Evolutionary conservation across 2,329 filamentous ascomycete species (phyloP).

Genomic region (Stachybotrys echinatus): DNA sequence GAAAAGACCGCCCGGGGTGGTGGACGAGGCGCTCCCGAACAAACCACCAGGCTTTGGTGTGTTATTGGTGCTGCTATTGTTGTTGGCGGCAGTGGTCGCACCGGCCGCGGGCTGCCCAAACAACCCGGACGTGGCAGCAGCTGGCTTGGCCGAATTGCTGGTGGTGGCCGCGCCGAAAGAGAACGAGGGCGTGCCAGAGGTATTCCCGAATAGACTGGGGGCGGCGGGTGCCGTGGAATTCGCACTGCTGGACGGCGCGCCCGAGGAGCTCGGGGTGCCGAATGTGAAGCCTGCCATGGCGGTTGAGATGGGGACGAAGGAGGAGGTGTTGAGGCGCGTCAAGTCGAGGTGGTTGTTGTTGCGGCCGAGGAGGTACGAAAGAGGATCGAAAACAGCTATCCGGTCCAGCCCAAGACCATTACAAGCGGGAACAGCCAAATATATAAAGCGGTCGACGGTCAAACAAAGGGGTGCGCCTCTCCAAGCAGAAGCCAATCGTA

Average conservation of each 20-base stretch:
- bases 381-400: background rate
- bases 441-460: background rate
- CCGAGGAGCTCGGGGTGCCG: slow-evolving; percentile 25
- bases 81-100: slow-evolving; percentile 7
- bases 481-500: background rate
- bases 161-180: slow-evolving; percentile 32
- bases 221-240: slow-evolving; percentile 33
- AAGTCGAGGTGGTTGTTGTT: background rate
- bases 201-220: slow-evolving; percentile 34
- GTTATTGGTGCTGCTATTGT: background rate
- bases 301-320: slow-evolving; percentile 1
- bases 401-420: background rate
- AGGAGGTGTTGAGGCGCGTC: background rate
- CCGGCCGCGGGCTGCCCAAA: slow-evolving; percentile 22
- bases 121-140: slow-evolving; percentile 13
- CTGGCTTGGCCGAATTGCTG: slow-evolving; percentile 15
- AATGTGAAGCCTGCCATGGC: slow-evolving; percentile 38
- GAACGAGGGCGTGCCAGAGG: slow-evolving; percentile 28
- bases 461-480: background rate
- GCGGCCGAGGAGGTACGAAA: background rate
- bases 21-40: slow-evolving; percentile 19
- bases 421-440: background rate
- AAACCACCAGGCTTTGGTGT: slow-evolving; percentile 8
- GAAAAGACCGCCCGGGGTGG: slow-evolving; percentile 17
- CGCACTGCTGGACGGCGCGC: slow-evolving; percentile 22